Base-by-base conservation (phyloP, 768 basidiomycete genomes). In the Candolleomyces eurysporus region DNA sequence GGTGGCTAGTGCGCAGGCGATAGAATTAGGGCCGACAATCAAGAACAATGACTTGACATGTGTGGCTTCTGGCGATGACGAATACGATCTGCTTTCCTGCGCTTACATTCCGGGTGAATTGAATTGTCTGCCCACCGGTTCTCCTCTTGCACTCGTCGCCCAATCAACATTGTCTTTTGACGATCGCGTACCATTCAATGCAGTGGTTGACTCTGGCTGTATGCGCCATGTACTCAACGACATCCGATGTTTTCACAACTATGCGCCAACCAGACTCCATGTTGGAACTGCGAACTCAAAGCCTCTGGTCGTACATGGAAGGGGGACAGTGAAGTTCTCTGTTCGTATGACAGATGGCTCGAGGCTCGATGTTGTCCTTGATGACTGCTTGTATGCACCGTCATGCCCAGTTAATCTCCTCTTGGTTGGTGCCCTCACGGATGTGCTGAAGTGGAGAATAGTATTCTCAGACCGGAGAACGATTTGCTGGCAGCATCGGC, bases 381-480 rank as follows among this genome's bases (percentile, higher is more conserved):
- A 42, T 13, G 62, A 67, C 30, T 72, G 71, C 49, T 63, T 74
- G 0, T 65, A 67, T 61, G 64, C 70, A 0, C 71, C 70, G 0
- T 61, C 65, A 48, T 66, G 65, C 0, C 66, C 68, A 0, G 61
- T 71, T 0, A 68, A 71, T n/a, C 64, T 74, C 0, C 40, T 71
- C 0, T 72, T 65, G 0, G 63, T 72, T n/a, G 65, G 69, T 19
- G 55, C 57, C 0, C 58, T 73, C 9, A 57, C 46, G 9, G 48
- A 49, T 49, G 11, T 49, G 10, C 7, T 49, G 48, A 19, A 19
- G 8, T 22, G 10, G 8, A 7, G 48, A 7, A 7, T 49, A 10
- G 10, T 49, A 7, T 49, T 49, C 19, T 9, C 10, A 10, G 48
- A 10, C 8, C 10, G 48, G 8, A 9, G 21, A 8, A 49, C 48